Conservation (phyloP, 306 rosid species). For the Prinsepia uniflora region DNA sequence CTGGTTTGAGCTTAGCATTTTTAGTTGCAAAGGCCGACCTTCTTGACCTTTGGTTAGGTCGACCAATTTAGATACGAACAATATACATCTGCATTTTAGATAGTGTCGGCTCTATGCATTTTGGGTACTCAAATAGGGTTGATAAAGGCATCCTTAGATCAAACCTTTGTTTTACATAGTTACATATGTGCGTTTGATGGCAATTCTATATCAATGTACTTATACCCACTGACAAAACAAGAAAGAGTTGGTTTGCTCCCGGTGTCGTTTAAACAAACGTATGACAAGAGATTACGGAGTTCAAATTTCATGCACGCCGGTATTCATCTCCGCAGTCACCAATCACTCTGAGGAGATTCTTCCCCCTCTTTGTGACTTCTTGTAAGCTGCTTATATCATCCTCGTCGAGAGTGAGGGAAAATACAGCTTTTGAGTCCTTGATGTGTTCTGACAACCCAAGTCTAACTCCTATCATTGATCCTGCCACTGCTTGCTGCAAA, state of each 20-base stretch:
- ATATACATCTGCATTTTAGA: too few species aligned
- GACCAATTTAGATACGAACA: too few species aligned
- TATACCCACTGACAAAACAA: too few species aligned
- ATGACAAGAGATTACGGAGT: neutral
- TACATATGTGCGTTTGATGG: neutral
- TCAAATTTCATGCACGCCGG: slow-evolving; percentile 55
- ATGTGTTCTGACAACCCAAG: slow-evolving; percentile 93
- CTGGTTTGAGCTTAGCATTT: too few species aligned
- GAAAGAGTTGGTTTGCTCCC: neutral
- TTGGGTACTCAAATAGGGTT: too few species aligned
- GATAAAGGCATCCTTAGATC: too few species aligned
- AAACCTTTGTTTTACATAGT: neutral
- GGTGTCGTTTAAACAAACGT: neutral
- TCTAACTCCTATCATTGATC: slow-evolving; percentile 94
- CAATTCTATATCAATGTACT: too few species aligned
- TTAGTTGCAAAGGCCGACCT: too few species aligned
- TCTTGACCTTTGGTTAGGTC: too few species aligned
- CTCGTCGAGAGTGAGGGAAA: slow-evolving; percentile 83
- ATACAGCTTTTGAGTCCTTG: slow-evolving; percentile 59
- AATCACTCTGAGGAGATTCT: slow-evolving; percentile 74
- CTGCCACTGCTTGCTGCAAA: slow-evolving; percentile 86
- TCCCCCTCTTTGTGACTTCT: slow-evolving; percentile 68
- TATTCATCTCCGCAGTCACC: slow-evolving; percentile 99
- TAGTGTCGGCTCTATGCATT: too few species aligned
- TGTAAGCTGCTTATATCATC: slow-evolving; percentile 67